phyloP scores from a whole-genome alignment of 441 rosid genomes.

The Gossypium aridum region DNA sequence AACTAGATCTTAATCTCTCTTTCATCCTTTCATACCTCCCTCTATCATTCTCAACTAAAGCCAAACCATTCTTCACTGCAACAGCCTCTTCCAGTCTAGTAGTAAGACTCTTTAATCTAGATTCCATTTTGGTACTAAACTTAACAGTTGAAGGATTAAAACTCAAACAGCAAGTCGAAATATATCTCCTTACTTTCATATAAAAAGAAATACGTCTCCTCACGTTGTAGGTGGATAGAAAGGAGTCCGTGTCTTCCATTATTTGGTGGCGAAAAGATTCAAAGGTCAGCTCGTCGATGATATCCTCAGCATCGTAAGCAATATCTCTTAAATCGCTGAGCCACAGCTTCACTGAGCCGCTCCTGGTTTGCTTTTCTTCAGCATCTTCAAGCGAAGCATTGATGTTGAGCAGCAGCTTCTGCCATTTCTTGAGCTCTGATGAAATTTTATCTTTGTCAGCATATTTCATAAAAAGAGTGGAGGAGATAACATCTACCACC shows the following conservation, averaged over 20 bases:
- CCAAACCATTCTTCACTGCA: neutral
- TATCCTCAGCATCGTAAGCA: slow-evolving; percentile 16
- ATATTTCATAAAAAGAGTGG: neutral
- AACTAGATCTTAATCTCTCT: slow-evolving; percentile 1
- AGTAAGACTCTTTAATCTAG: slow-evolving; percentile 2
- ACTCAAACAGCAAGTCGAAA: neutral
- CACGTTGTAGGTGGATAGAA: neutral
- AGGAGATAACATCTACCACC: neutral
- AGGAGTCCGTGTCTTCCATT: neutral
- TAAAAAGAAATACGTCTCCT: too few species aligned
- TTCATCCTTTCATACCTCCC: neutral
- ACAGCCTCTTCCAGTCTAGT: neutral
- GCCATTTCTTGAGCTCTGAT: slow-evolving; percentile 1
- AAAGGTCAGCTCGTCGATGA: slow-evolving; percentile 12
- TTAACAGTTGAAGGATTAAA: neutral
- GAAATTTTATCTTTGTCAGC: neutral
- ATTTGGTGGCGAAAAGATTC: neutral
- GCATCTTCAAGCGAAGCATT: slow-evolving; percentile 13
- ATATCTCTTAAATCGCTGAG: slow-evolving; percentile 9
- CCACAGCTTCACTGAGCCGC: neutral
- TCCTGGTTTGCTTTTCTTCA: slow-evolving; percentile 5
- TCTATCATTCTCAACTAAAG: neutral
- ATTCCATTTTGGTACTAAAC: neutral
- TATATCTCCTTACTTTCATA: neutral
- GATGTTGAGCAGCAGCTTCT: slow-evolving; percentile 4